These are phyloP conservation scores for Colletotrichum truncatum DNA, from an alignment of 2,329 filamentous ascomycete genomes.

Conservation along the genomic window DNA sequence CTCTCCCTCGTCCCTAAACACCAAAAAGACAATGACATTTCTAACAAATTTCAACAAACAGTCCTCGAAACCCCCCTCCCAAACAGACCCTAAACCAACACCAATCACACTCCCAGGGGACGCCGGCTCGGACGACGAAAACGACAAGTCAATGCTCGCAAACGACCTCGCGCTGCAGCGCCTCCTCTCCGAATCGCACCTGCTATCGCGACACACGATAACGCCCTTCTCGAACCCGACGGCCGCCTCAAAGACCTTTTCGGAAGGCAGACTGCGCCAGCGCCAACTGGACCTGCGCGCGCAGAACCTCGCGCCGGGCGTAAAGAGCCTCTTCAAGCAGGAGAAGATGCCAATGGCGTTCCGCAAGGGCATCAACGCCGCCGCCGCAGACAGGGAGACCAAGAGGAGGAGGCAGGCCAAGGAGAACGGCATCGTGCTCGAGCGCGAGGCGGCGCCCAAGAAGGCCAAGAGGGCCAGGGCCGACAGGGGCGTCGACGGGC, in stretches of 20 bases:
- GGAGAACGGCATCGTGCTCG: conserved; percentile 91
- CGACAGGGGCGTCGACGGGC: conserved; percentile 75
- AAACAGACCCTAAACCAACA: conserved; percentile 35
- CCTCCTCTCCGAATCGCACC: conserved; percentile 89
- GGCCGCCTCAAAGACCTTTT: conserved; percentile 52
- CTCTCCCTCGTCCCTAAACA: no score
- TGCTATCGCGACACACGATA: conserved; percentile 65
- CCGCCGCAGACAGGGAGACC: conserved; percentile 71
- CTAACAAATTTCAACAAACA: conserved; percentile 26
- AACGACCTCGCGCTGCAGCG: conserved; percentile 94
- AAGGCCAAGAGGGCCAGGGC: conserved; percentile 49
- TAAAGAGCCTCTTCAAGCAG: conserved; percentile 74
- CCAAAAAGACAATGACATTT: no score
- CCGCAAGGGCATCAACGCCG: conserved; percentile 82
- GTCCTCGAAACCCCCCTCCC: conserved; percentile 61
- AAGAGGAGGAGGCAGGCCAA: conserved; percentile 80
- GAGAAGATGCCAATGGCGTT: conserved; percentile 90
- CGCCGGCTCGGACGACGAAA: conserved; percentile 56
- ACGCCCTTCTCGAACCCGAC: conserved; percentile 49
- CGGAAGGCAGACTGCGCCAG: conserved; percentile 76
- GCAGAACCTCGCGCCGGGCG: conserved; percentile 65
- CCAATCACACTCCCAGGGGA: conserved; percentile 36
- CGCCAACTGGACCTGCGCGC: conserved; percentile 87
- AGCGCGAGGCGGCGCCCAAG: conserved; percentile 59
- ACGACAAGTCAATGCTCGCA: conserved; percentile 77